Evolutionary conservation across 73 alveolate genomes (phyloP).

Genomic region (Paramecium biaurelia): DNA sequence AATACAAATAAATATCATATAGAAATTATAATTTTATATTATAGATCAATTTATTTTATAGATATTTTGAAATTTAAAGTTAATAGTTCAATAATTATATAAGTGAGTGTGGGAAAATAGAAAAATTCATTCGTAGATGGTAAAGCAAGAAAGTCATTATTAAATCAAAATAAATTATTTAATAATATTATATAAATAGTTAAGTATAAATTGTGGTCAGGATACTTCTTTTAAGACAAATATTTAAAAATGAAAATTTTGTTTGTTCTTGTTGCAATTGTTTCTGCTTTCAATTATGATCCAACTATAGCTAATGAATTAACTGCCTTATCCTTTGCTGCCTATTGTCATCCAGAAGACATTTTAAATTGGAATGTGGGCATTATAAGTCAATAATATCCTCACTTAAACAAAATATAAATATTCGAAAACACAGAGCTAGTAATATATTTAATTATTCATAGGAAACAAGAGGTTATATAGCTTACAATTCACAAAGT

Average conservation of each 20-base stretch:
- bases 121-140: neutral
- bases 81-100: too few species aligned
- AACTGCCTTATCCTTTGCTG: constrained; percentile 1
- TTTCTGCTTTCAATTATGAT: neutral
- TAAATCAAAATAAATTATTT: neutral
- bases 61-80: too few species aligned
- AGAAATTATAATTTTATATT: too few species aligned
- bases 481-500: neutral
- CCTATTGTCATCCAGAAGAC: constrained; percentile 43
- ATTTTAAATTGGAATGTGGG: constrained; percentile 56
- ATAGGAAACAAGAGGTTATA: neutral
- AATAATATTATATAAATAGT: neutral
- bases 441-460: neutral
- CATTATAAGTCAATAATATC: constrained; percentile 4
- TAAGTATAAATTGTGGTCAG: neutral
- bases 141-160: neutral
- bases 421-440: neutral
- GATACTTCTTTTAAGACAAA: neutral
- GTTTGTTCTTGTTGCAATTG: neutral
- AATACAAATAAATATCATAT: neutral
- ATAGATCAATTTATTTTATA: neutral
- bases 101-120: neutral
- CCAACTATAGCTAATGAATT: neutral
- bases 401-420: neutral
- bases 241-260: neutral